phyloP scores from a whole-genome alignment of 2,329 filamentous ascomycete genomes.

The Aspergillus bombycis region DNA sequence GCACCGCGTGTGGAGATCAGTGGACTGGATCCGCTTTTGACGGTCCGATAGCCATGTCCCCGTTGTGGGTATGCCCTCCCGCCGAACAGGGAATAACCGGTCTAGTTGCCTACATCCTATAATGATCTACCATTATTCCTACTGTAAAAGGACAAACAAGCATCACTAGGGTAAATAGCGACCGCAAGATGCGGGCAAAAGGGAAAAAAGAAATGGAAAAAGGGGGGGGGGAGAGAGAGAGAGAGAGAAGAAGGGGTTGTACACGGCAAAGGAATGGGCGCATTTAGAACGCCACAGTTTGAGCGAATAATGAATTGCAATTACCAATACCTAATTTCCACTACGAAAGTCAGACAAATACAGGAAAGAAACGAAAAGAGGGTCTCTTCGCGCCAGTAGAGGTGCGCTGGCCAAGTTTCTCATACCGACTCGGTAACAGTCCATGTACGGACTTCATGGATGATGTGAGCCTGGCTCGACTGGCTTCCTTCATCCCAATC shows the following conservation, averaged over 20 bases:
- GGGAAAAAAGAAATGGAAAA: not conserved
- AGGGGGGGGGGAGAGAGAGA: not conserved
- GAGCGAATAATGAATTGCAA: not conserved
- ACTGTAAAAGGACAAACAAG: not conserved
- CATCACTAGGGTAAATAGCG: not conserved
- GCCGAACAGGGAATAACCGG: not conserved
- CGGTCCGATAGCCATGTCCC: not conserved
- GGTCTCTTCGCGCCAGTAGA: not conserved
- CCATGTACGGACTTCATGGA: conserved; percentile 29
- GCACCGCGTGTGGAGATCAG: not conserved
- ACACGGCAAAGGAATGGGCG: too few species aligned
- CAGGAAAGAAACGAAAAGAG: not conserved
- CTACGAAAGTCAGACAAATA: not conserved
- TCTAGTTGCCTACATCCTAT: not conserved
- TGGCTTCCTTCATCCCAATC: conserved; percentile 31
- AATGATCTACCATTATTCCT: not conserved
- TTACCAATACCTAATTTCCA: not conserved
- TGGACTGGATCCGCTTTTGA: not conserved
- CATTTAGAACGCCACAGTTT: not conserved
- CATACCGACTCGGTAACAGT: conserved; percentile 20
- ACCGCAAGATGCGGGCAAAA: not conserved
- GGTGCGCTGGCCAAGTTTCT: not conserved
- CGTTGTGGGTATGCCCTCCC: not conserved
- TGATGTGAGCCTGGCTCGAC: conserved; percentile 30
- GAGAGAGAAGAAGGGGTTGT: too few species aligned